Base-by-base conservation (phyloP, 164 flowering plant genomes). In the Liriodendron chinense region DNA sequence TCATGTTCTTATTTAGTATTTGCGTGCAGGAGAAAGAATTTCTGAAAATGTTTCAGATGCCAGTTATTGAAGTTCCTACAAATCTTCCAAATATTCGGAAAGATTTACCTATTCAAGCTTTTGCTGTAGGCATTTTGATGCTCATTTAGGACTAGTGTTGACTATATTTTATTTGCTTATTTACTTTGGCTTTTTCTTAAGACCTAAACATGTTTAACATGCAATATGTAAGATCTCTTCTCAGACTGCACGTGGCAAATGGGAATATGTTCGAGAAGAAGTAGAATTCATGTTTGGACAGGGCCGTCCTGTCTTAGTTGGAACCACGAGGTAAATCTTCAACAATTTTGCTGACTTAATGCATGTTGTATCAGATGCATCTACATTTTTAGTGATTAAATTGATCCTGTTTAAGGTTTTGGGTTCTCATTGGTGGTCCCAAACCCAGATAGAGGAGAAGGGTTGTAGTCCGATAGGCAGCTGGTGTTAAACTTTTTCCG, bases 41-140 rank as follows among this genome's bases (percentile, higher is more conserved):
- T 78, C 78, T 94, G 77, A 96, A 96, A 77, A 92, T 94, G 97
- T 96, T 94, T 77, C 91, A 94, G 77, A 82, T 84, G 85, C 98
- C 98, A n/a, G 99, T 96, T 66, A 90, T 96, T 84, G 99, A 89
- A 86, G 90, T 93, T 70, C 99, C 99, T 23, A 94, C 99, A 69
- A 94, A 96, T 83, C 83, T 91, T 67, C 88, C 96, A 71, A 96
- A 92, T 80, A 92, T 92, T 76, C 93, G 99, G 34, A 82, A 84
- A 57, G 99, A 96, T 85, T 86, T 96, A 75, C 98, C 98, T 22
- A 92, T 90, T 77, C 96, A 89, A 84, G 96, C 98, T 79, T 96
- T 96, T 88, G 97, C 98, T 64, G 99, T 96, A 87, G n/a, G 86
- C 43, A 21, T 48, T 74, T 69, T 70, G 48, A 23, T 14, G 14